Evolutionary conservation across 768 basidiomycete genomes (phyloP).

Genomic region (Macrolepiota fuliginosa): DNA sequence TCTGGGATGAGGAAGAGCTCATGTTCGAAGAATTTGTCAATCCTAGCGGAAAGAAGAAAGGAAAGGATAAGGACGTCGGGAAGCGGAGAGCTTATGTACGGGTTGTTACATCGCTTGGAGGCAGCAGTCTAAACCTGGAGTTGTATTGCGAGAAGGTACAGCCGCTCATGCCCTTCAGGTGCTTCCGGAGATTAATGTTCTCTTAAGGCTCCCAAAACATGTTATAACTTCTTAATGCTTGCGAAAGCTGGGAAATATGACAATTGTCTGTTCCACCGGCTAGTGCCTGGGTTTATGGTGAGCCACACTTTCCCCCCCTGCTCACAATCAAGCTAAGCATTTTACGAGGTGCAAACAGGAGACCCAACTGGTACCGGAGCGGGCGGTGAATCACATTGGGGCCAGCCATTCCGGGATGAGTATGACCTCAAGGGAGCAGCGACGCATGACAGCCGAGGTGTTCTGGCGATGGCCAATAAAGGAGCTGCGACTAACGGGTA

Average conservation of each 20-base stretch:
- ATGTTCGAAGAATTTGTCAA: conserved; percentile 96
- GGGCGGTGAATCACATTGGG: conserved; percentile 94
- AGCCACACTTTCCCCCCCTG: conserved; percentile 14
- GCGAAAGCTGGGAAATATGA: conserved; percentile 91
- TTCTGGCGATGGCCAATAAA: conserved; percentile 94
- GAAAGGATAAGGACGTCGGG: conserved; percentile 91
- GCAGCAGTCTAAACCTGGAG: conserved; percentile 78
- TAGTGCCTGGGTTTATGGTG: conserved; percentile 96
- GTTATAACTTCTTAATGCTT: conserved; percentile 97
- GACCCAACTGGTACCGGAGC: conserved; percentile 96
- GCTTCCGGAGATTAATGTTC: neutral
- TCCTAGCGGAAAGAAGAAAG: conserved; percentile 69
- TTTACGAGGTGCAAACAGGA: conserved; percentile 85
- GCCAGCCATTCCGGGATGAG: conserved; percentile 94
- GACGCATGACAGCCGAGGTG: conserved; percentile 81
- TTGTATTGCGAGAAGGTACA: conserved; percentile 84
- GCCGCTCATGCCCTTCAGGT: neutral
- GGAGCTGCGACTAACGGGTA: conserved; percentile 88
- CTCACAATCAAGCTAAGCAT: neutral
- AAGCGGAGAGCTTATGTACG: conserved; percentile 93
- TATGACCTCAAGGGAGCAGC: conserved; percentile 84
- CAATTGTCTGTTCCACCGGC: conserved; percentile 83
- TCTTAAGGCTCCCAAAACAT: conserved; percentile 89
- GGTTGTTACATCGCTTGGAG: conserved; percentile 92
- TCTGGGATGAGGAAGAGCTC: conserved; percentile 99